Conservation (phyloP, 228 moss, liverwort and hornwort species). For the Sphagnum fallax region DNA sequence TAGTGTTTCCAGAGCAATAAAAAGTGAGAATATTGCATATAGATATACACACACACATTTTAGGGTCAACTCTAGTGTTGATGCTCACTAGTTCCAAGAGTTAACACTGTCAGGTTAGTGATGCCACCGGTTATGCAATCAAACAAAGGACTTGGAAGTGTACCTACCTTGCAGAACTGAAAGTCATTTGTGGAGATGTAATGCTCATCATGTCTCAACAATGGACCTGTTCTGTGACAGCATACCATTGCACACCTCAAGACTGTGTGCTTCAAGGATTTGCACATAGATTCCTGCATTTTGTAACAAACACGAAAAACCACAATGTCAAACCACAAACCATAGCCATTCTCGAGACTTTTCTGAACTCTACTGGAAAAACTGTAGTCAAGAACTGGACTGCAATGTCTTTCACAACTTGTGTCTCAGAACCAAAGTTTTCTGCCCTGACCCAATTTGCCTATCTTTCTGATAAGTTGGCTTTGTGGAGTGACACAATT, state of each 20-base stretch:
- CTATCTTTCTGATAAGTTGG: too few species aligned
- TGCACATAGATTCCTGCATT: slow-evolving; percentile 40
- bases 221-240: slow-evolving; percentile 25
- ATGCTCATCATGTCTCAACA: slow-evolving; percentile 24
- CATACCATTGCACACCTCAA: slow-evolving; percentile 43
- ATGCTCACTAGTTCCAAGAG: too few species aligned
- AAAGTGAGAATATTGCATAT: too few species aligned
- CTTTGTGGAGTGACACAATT: too few species aligned
- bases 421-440: not conserved
- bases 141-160: not conserved
- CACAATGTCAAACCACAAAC: not conserved
- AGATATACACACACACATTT: too few species aligned
- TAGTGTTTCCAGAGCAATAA: too few species aligned
- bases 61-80: too few species aligned
- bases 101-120: too few species aligned
- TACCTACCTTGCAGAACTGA: slow-evolving; percentile 36
- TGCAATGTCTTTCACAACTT: not conserved
- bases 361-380: not conserved
- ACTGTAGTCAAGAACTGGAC: too few species aligned
- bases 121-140: too few species aligned
- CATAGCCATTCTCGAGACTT: not conserved
- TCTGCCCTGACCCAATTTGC: too few species aligned
- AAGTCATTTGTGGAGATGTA: slow-evolving; percentile 25
- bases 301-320: not conserved
- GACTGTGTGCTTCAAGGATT: slow-evolving; percentile 37